Conservation (phyloP, 1,284 basidiomycete species). For the Cutaneotrichosporon mucoides region DNA sequence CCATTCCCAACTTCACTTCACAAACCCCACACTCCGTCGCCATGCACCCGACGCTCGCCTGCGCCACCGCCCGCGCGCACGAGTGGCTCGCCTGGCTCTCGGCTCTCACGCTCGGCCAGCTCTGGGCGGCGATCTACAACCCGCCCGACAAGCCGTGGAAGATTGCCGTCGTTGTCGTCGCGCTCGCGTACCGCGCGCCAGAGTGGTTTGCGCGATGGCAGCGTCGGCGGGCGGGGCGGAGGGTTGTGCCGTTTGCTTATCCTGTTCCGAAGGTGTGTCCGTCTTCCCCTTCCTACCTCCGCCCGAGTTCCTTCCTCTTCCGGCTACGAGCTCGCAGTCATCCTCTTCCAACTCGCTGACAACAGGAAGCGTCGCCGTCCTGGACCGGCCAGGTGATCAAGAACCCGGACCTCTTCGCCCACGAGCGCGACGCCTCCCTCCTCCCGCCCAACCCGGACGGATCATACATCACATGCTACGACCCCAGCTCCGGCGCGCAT, state of each 20-base stretch:
- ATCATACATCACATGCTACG: constrained; percentile 76
- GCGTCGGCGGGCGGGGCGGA: constrained; percentile 31
- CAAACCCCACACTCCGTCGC: neutral
- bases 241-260: constrained; percentile 62
- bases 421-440: constrained; percentile 27
- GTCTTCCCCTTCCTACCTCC: too few relatives aligned
- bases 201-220: constrained; percentile 8
- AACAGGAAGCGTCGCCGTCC: constrained; percentile 17
- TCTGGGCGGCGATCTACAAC: constrained; percentile 35
- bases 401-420: constrained; percentile 29
- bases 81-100: neutral
- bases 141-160: constrained; percentile 30
- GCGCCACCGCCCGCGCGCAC: neutral
- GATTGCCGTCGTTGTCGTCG: constrained; percentile 19
- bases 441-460: constrained; percentile 17
- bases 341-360: too few relatives aligned
- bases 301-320: too few relatives aligned
- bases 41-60: neutral
- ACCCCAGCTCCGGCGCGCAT: constrained; percentile 74
- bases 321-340: too few relatives aligned
- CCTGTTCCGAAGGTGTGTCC: constrained; percentile 51
- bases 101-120: constrained; percentile 30
- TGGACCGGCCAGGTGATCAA: constrained; percentile 32
- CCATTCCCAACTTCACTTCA: too few relatives aligned
- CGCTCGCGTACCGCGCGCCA: constrained; percentile 6